Evolutionary conservation across 2,329 filamentous ascomycete species (phyloP).

Genomic region (Phialophora verrucosa): DNA sequence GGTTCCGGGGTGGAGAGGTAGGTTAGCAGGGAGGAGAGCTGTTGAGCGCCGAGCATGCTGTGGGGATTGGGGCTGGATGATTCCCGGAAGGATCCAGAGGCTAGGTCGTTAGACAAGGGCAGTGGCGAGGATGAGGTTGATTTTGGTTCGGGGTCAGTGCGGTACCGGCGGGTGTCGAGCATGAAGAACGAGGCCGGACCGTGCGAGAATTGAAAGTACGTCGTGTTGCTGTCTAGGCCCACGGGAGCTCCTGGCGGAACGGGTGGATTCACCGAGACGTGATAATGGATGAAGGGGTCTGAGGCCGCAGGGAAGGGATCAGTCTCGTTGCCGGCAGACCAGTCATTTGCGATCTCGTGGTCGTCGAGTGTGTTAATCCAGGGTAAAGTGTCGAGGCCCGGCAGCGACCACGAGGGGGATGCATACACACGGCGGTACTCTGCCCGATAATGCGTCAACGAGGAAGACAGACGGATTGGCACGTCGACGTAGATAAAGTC

Average conservation of each 20-base stretch:
- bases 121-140: conserved; percentile 1
- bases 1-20: conserved; percentile 78
- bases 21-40: conserved; percentile 77
- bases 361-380: conserved; percentile 98
- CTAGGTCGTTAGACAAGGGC: conserved; percentile 8
- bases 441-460: conserved; percentile 77
- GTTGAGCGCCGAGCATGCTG: conserved; percentile 79
- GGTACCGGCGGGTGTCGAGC: conserved; percentile 87
- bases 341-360: conserved; percentile 95
- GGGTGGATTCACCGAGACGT: conserved; percentile 83
- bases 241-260: conserved; percentile 58
- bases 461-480: conserved; percentile 75
- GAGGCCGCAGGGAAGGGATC: conserved; percentile 79
- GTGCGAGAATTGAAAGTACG: conserved; percentile 87
- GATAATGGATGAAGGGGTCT: conserved; percentile 86
- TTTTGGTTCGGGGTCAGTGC: conserved; percentile 57
- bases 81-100: conserved; percentile 20
- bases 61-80: conserved; percentile 47
- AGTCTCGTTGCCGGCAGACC: conserved; percentile 75
- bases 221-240: conserved; percentile 60
- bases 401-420: conserved; percentile 79
- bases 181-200: conserved; percentile 95
- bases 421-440: conserved; percentile 97
- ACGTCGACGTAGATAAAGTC: conserved; percentile 70
- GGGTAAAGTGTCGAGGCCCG: conserved; percentile 77